Evolutionary conservation across 208 protist species (phyloP).

Genomic region (Balamuthia mandrillaris): DNA sequence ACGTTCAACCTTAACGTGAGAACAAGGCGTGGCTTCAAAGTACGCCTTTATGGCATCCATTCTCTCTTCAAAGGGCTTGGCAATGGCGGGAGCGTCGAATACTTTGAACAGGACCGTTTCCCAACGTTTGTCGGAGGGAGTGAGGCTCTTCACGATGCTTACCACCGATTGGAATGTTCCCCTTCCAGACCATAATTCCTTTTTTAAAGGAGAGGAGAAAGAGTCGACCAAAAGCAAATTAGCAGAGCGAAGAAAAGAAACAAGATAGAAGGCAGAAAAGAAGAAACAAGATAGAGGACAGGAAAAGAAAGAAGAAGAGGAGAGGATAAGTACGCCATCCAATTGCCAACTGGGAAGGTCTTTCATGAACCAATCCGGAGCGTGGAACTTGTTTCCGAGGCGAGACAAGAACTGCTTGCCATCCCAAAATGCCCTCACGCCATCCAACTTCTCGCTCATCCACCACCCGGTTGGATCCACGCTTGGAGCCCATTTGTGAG

Average conservation of each 20-base stretch:
- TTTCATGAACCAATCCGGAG: constrained; percentile 61
- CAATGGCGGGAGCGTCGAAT: constrained; percentile 51
- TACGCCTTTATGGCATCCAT: constrained; percentile 22
- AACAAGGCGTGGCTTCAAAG: constrained; percentile 10
- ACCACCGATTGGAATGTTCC: constrained; percentile 56
- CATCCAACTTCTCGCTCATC: constrained; percentile 64
- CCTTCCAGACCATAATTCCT: constrained; percentile 57
- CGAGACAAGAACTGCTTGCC: constrained; percentile 61
- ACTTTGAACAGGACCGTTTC: constrained; percentile 40
- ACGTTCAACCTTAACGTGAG: not conserved
- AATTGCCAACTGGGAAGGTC: constrained; percentile 52
- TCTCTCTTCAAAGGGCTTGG: constrained; percentile 53
- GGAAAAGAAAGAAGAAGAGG: no score
- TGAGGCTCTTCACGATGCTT: constrained; percentile 50
- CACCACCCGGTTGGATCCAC: constrained; percentile 59
- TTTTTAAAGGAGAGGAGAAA: not conserved
- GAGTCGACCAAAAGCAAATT: not conserved
- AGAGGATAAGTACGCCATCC: constrained; percentile 52
- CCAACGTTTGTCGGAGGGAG: constrained; percentile 40
- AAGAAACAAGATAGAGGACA: no score
- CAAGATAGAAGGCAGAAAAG: not conserved
- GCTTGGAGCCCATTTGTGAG: constrained; percentile 25
- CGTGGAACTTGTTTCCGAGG: constrained; percentile 64
- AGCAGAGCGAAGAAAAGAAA: not conserved
- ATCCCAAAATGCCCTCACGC: constrained; percentile 68